Conservation (phyloP, 2,329 filamentous ascomycete species). For the Septoria linicola region DNA sequence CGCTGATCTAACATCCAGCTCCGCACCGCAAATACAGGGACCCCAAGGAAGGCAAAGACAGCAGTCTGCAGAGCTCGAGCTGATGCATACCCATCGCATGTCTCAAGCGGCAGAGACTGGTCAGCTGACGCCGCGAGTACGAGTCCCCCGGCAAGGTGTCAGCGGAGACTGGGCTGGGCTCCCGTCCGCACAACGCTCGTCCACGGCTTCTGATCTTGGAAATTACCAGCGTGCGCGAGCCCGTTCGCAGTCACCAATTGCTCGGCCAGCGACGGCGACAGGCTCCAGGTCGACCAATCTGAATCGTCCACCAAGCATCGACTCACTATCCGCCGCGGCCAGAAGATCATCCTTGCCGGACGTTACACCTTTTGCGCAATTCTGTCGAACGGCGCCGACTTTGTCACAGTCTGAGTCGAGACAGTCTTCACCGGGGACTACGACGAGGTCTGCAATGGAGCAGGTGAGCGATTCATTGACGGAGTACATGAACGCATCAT, state of each 20-base stretch:
- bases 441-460: conserved; percentile 9
- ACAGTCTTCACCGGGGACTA: conserved; percentile 6
- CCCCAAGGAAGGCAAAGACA: conserved; percentile 19
- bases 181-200: conserved; percentile 1
- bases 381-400: conserved; percentile 33
- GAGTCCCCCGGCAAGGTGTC: conserved; percentile 15
- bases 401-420: conserved; percentile 21
- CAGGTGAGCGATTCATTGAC: conserved; percentile 11
- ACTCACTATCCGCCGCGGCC: conserved; percentile 31
- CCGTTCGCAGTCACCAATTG: conserved; percentile 4
- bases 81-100: conserved; percentile 49
- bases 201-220: background rate
- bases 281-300: background rate
- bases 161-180: conserved; percentile 24
- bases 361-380: conserved; percentile 35
- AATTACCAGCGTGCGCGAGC: conserved; percentile 3
- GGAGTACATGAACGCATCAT: conserved; percentile 9
- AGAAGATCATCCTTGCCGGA: conserved; percentile 34
- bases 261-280: background rate
- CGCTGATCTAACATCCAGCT: conserved; percentile 28
- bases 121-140: conserved; percentile 40
- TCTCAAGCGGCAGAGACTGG: conserved; percentile 54
- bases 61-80: conserved; percentile 34
- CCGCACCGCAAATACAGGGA: conserved; percentile 27
- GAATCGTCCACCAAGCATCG: conserved; percentile 19